Evolutionary conservation across 176 grass and related monocot genomes (phyloP), one percentile per base, ranked within the genome.

Genomic region (Leersia perrieri): DNA sequence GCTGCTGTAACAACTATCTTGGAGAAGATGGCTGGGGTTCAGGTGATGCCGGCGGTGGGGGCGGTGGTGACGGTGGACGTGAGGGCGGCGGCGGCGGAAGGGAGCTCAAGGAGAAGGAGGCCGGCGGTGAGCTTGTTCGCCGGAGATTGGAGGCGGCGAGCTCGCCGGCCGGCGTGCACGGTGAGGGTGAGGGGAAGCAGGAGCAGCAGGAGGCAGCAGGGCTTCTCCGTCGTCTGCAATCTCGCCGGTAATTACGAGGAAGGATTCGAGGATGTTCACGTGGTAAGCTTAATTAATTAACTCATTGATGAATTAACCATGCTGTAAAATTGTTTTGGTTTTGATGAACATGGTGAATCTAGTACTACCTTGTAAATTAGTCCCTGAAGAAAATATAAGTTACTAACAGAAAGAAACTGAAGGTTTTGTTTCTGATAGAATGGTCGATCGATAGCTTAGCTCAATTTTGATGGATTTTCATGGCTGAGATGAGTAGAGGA

Each of bases 171-270:
- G 72, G 18, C 77, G 23, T 89, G 83, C 89, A 84, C 84, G 0
- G 75, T 34, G 22, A 63, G 79, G 73, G 38, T 1, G 18, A 28
- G 63, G 63, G 9, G n/a, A n/a, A n/a, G 70, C 28, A 72, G 63
- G 18, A 74, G 61, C 64, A 79, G n/a, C 10, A 30, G 80, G 45
- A 13, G 18, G 7, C 51, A 23, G 53, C 53, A 58, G 11, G 42
- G 74, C 0, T 63, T 90, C 73, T 53, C 68, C 33, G 36, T 94
- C 61, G 84, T 89, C 60, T 51, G 85, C 73, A 88, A 92, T 71
- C 84, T 94, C 63, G 89, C 33, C 1, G 92, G 92, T 1, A 78
- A 83, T 16, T 94, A 94, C 83, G 92, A 94, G 62, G 92, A 88
- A 0, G 63, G 47, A 22, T 94, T 92, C n/a, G 90, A 89, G 31